Evolutionary conservation across 805 yeast species (phyloP), one percentile per base, ranked within the genome.

Genomic region (Candida yuanshanica): DNA sequence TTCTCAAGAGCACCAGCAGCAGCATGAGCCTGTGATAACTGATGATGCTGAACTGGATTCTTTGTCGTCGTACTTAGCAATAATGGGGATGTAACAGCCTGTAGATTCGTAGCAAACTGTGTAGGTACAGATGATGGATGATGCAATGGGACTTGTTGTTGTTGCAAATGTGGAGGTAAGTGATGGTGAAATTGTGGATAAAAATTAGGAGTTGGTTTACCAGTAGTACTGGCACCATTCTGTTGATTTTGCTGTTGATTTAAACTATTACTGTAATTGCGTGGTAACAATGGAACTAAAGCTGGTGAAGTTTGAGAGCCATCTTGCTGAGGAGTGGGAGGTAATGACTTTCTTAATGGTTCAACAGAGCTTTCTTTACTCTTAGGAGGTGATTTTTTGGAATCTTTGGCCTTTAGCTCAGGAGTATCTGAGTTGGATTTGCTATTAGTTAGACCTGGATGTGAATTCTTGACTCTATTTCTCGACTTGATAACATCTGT

Each of bases 401-500:
- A 22, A 13, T 45, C 51, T 36, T 52, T 51, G 4, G 50, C 49
- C 32, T 47, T 53, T 17, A 45, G 33, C 35, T 52, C 55, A 12
- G 51, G 53, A 13, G 53, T 51, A 18, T 51, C 50, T 37, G 48
- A 47, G 14, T 41, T 45, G 7, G 53, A 39, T 29, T 53, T 49
- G 10, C 47, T 17, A 36, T 32, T 36, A 16, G 23, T 26, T 8
- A 35, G 25, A 23, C 23, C 27, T 7, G 35, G 33, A 33, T 46
- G 52, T 16, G 53, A 49, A 34, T 78, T 82, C 54, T 82, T 81
- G 55, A 84, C 83, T 55, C 98, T 75, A 59, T 90, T 90, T 58
- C 98, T 74, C 33, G 93, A 81, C 65, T 89, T 88, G 60, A 90
- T 90, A 22, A 90, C 89, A 65, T 90, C 95, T 10, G 96, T 87